Percentiles rank a stretch among this genome's conserved stretches.
Conservation (phyloP, 176 grass and related monocot species). For the Puccinellia tenuiflora region DNA sequence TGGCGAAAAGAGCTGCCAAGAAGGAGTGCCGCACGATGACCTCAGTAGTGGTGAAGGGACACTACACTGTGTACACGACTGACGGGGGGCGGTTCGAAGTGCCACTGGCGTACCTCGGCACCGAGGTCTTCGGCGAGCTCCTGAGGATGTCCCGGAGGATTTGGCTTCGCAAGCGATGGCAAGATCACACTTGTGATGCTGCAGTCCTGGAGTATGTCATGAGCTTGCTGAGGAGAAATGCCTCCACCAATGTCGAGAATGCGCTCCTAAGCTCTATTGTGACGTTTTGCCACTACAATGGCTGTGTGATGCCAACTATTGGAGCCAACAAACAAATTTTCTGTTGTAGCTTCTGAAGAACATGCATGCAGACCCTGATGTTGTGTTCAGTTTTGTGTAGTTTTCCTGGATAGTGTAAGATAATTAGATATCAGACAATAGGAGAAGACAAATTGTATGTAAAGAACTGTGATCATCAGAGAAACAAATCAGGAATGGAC, state of each 20-base stretch:
- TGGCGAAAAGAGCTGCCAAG: neutral
- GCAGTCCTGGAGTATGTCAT: neutral
- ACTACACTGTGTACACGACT: slow-evolving; percentile 29
- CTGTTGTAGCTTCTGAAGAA: slow-evolving; percentile 3
- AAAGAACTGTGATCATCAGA: neutral
- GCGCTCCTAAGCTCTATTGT: slow-evolving; percentile 40
- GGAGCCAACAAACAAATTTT: slow-evolving; percentile 5
- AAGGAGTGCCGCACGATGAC: neutral
- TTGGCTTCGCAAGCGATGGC: slow-evolving; percentile 28
- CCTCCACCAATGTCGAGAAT: slow-evolving; percentile 26
- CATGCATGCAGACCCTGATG: neutral
- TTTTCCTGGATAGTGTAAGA: neutral
- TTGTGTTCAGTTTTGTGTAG: neutral
- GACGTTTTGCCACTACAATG: neutral
- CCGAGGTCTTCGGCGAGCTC: slow-evolving; percentile 23
- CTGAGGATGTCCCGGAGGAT: slow-evolving; percentile 49
- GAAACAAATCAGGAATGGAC: too few species aligned
- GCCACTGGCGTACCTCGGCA: slow-evolving; percentile 36
- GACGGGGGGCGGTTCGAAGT: slow-evolving; percentile 46
- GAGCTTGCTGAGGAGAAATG: too few species aligned
- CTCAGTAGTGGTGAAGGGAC: slow-evolving; percentile 29
- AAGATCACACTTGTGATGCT: slow-evolving; percentile 35
- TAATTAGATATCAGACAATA: neutral
- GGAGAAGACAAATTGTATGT: neutral
- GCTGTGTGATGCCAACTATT: neutral